phyloP scores from a whole-genome alignment of 441 rosid genomes.

The Dalechampia spathulata region DNA sequence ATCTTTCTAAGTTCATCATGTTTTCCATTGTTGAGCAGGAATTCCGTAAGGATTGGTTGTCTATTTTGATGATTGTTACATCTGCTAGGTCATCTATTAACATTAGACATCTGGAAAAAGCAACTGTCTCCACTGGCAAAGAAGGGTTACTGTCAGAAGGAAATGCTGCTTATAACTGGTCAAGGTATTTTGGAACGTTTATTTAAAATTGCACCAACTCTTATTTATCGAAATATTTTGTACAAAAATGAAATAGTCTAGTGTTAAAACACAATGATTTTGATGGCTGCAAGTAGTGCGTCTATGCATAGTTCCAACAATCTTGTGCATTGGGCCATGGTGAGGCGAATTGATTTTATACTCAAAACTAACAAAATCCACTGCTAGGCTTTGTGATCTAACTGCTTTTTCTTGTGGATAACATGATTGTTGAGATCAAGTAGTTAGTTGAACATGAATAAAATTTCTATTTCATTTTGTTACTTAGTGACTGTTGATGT shows the following conservation, averaged over 20 bases:
- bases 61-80: slow-evolving; percentile 93
- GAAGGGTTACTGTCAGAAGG: slow-evolving; percentile 99
- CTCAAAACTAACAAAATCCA: neutral
- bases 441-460: neutral
- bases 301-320: neutral
- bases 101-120: slow-evolving; percentile 97
- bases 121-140: slow-evolving; percentile 98
- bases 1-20: slow-evolving; percentile 5
- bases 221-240: neutral
- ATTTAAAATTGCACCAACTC: neutral
- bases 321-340: neutral
- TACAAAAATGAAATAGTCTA: neutral
- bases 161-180: slow-evolving; percentile 97
- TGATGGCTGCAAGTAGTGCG: neutral
- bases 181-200: slow-evolving; percentile 49
- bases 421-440: neutral
- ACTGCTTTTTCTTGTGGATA: neutral
- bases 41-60: slow-evolving; percentile 95
- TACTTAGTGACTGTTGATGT: too few relatives aligned
- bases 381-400: neutral
- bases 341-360: neutral
- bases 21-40: slow-evolving; percentile 50
- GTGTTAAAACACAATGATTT: neutral
- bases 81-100: slow-evolving; percentile 94
- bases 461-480: neutral